phyloP scores from a whole-genome alignment of 1,139 yeast species.

The Suhomyces atakaporum region DNA sequence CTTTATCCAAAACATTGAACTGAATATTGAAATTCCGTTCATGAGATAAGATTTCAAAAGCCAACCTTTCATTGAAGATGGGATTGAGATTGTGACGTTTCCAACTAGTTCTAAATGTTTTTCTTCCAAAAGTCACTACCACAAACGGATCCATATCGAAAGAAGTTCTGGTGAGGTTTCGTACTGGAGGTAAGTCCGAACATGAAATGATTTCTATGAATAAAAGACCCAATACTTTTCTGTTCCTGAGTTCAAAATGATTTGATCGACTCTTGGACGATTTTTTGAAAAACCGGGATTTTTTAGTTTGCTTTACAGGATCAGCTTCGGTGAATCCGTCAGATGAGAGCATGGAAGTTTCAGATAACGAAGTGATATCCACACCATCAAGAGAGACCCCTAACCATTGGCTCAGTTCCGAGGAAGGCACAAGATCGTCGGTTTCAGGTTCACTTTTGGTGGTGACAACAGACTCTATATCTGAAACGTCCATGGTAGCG shows the following conservation, averaged over 20 bases:
- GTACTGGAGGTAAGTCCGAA: conserved; percentile 67
- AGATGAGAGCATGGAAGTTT: conserved; percentile 23
- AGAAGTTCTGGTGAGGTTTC: conserved; percentile 63
- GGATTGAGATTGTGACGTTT: conserved; percentile 84
- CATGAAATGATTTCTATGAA: conserved; percentile 77
- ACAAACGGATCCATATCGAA: conserved; percentile 98
- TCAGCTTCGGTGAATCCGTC: conserved; percentile 9
- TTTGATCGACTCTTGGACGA: conserved; percentile 2
- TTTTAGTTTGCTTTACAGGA: conserved; percentile 3
- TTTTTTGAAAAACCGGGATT: conserved; percentile 11
- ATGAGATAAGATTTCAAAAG: conserved; percentile 71
- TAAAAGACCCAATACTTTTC: conserved; percentile 66
- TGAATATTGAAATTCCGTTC: conserved; percentile 67
- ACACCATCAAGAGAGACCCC: conserved; percentile 8
- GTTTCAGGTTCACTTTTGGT: conserved; percentile 1
- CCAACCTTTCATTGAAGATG: conserved; percentile 73
- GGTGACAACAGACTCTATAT: conserved; percentile 27
- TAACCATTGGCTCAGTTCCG: conserved; percentile 2
- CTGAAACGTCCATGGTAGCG: conserved; percentile 29
- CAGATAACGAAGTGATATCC: conserved; percentile 25
- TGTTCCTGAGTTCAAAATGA: conserved; percentile 35
- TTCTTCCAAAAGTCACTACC: conserved; percentile 85
- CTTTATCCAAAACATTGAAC: conserved; percentile 81
- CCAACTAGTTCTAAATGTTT: conserved; percentile 85
- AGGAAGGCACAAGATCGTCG: neutral